Evolutionary conservation across 1,284 basidiomycete genomes (phyloP), one percentile per base, ranked within the genome.

Genomic region (Pterulicium gracile): DNA sequence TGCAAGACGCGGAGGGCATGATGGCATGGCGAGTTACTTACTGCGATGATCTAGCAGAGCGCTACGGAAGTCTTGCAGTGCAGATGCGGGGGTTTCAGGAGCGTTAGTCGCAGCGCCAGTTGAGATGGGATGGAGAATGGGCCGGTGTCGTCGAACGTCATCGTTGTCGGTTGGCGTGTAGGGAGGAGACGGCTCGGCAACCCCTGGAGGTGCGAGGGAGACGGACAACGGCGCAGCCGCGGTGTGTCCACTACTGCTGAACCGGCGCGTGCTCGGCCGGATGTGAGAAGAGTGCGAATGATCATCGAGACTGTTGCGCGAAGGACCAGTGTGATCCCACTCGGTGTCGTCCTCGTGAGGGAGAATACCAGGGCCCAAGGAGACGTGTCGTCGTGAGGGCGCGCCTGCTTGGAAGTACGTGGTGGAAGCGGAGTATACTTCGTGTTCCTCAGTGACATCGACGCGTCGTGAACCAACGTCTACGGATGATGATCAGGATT

Each of bases 381-480:
- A 43, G 10, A 24, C 20, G 12, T 24, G 13, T 22, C 42, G 10
- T 24, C 42, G 7, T 7, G 19, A 7, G 17, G 19, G 23, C 20
- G 5, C 20, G 13, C 42, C 42, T 20, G 19, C 23, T 43, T 43
- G 42, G 23, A 24, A 43, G 42, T 43, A 43, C 10, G 23, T 14
- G 4, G 42, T 43, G 4, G 42, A 43, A 7, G 42, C 19, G 23
- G 42, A 21, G 13, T 43, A 43, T 4, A 43, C 19, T 21, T 22
- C 18, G 17, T 43, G 19, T 21, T 21, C 23, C 23, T 43, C 42
- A 17, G 23, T 13, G 10, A 22, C 20, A 10, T 43, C 42, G 19
- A 43, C 42, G 4, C 20, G 4, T 5, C 42, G 19, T 23, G 42
- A 4, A 17, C 42, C 42, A 12, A 43, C 13, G 5, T 21, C 42